Conservation (phyloP, 1,139 yeast species). For the Meyerozyma guilliermondii region DNA sequence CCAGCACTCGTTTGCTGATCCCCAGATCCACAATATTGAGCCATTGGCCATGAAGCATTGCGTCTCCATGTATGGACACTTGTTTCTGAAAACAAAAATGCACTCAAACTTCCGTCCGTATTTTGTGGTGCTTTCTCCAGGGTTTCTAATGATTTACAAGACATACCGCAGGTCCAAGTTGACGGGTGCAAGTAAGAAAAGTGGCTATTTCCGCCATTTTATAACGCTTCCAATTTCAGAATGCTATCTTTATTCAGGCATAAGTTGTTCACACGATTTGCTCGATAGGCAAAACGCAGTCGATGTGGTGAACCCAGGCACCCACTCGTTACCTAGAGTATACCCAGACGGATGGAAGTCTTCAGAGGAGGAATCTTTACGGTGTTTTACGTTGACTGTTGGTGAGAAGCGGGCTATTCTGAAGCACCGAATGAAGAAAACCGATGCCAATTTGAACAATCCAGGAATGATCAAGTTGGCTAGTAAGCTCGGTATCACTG, state of each 20-base stretch:
- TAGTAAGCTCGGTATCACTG: conserved; percentile 61
- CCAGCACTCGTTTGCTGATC: conserved; percentile 48
- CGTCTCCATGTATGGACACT: conserved; percentile 56
- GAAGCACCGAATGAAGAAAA: conserved; percentile 10
- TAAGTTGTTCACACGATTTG: conserved; percentile 53
- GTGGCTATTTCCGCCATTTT: conserved; percentile 43
- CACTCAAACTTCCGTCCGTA: conserved; percentile 60
- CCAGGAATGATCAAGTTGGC: conserved; percentile 41
- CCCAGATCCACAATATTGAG: conserved; percentile 50
- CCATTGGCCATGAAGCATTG: conserved; percentile 55
- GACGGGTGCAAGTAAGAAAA: conserved; percentile 42
- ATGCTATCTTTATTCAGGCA: conserved; percentile 76
- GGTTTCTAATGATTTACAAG: conserved; percentile 51
- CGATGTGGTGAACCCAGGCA: conserved; percentile 49
- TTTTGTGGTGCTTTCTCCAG: conserved; percentile 66
- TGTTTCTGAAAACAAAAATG: conserved; percentile 65
- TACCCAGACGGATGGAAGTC: conserved; percentile 84
- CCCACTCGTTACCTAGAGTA: conserved; percentile 59
- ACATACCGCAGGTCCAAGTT: conserved; percentile 41
- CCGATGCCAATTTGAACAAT: conserved; percentile 17
- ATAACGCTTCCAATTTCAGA: conserved; percentile 57
- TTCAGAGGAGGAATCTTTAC: conserved; percentile 62
- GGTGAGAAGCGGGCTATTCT: conserved; percentile 54
- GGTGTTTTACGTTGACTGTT: conserved; percentile 84
- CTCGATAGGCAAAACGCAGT: conserved; percentile 41